Conservation (phyloP, 768 basidiomycete genomes). For the Mycena rebaudengoi region DNA sequence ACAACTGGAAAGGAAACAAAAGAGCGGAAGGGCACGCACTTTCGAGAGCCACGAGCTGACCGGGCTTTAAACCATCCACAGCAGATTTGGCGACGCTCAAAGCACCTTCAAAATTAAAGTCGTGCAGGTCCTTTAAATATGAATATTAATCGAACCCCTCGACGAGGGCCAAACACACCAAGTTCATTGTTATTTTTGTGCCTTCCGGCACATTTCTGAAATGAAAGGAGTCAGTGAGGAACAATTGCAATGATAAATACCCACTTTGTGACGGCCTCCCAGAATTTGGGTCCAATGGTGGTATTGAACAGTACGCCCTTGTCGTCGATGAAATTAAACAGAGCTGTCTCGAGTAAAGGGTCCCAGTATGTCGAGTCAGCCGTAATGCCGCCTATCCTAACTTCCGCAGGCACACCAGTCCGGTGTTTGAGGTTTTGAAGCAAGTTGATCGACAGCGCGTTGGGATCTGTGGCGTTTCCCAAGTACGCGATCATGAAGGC, state of each 20-base stretch:
- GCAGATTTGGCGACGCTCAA: conserved; percentile 54
- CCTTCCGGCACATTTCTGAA: conserved; percentile 54
- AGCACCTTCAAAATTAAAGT: conserved; percentile 52
- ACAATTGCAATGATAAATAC: too few species aligned
- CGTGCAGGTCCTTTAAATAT: conserved; percentile 50
- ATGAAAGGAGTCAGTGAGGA: too few species aligned
- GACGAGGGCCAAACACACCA: conserved; percentile 39
- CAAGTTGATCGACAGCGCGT: conserved; percentile 51
- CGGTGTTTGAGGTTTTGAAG: conserved; percentile 55
- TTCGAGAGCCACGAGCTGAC: conserved; percentile 54
- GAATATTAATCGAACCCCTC: background rate
- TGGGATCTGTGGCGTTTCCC: conserved; percentile 54
- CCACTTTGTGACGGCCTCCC: conserved; percentile 51
- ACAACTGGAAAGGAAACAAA: too few species aligned
- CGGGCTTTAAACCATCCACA: conserved; percentile 42
- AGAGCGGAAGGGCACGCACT: conserved; percentile 43
- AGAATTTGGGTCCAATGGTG: conserved; percentile 60
- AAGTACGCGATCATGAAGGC: conserved; percentile 60
- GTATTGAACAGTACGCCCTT: conserved; percentile 56
- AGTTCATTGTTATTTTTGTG: conserved; percentile 56
- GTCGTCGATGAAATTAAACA: conserved; percentile 55
- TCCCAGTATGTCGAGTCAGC: conserved; percentile 63
- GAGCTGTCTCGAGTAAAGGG: conserved; percentile 44
- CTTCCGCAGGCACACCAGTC: conserved; percentile 53
- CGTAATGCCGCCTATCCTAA: conserved; percentile 63